Conservation (phyloP, 495 filamentous ascomycete genomes). For the Acidiella bohemica region DNA sequence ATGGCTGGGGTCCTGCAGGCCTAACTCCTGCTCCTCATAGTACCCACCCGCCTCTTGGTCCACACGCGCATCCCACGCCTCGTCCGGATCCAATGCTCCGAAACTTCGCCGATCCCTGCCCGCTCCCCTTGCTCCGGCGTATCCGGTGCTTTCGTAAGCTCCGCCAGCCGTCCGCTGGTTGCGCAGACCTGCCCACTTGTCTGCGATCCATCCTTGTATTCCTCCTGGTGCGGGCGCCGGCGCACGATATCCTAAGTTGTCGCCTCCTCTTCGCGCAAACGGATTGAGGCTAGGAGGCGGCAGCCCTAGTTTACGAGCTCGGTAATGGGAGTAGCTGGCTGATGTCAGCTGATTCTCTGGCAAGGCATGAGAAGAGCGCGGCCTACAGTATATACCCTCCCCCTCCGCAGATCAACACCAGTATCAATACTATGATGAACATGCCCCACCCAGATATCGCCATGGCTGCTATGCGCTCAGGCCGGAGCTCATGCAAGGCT, state of each 20-base stretch:
- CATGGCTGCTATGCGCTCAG: constrained; percentile 14
- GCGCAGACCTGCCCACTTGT: constrained; percentile 39
- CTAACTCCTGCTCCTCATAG: constrained; percentile 52
- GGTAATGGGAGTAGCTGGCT: constrained; percentile 37
- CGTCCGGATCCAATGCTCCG: constrained; percentile 51
- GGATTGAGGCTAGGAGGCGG: constrained; percentile 47
- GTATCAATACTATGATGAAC: constrained; percentile 37
- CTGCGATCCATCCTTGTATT: constrained; percentile 44
- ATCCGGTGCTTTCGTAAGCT: constrained; percentile 44
- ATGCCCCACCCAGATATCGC: constrained; percentile 19
- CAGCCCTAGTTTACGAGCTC: constrained; percentile 49
- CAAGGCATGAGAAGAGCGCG: neutral
- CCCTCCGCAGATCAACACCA: constrained; percentile 36
- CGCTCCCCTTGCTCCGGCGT: constrained; percentile 23
- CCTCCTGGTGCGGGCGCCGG: constrained; percentile 44
- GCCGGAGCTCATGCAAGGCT: too few relatives aligned
- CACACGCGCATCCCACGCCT: constrained; percentile 58
- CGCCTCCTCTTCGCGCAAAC: constrained; percentile 34
- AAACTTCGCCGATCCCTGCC: constrained; percentile 14
- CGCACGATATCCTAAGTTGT: constrained; percentile 28
- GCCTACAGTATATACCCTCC: constrained; percentile 26
- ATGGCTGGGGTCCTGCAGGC: constrained; percentile 26
- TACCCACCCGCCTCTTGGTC: constrained; percentile 43
- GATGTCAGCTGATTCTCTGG: constrained; percentile 2
- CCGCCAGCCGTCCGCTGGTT: constrained; percentile 44